A percentile compares a stretch with the other conserved stretches of the same genome.
Evolutionary conservation across 352 stramenopile species (phyloP).

Genomic region (Globisporangium nagaii): DNA sequence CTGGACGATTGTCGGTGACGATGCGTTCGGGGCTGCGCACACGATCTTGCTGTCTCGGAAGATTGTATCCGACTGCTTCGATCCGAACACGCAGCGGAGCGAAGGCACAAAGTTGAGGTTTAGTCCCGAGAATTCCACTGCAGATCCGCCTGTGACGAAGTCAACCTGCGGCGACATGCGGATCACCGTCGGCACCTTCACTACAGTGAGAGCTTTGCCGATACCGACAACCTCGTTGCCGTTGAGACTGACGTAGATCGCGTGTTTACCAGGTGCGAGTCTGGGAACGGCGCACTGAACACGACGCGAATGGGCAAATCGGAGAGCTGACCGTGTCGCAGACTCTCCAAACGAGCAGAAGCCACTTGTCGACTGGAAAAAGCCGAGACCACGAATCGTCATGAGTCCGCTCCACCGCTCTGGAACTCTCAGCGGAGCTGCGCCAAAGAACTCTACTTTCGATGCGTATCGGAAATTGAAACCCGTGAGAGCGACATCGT

Average conservation of each 20-base stretch:
- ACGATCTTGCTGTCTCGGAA: conserved; percentile 18
- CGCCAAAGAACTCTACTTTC: conserved; percentile 13
- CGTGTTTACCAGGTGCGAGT: conserved; percentile 15
- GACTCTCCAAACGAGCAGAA: conserved; percentile 24
- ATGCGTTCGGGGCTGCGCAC: conserved; percentile 19
- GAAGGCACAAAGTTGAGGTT: conserved; percentile 24
- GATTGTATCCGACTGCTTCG: conserved; percentile 9
- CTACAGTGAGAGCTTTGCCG: conserved; percentile 16
- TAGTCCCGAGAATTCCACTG: conserved; percentile 23
- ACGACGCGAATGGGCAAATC: conserved; percentile 11
- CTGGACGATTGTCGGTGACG: background rate
- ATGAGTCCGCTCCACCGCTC: conserved; percentile 20
- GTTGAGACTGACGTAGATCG: conserved; percentile 29
- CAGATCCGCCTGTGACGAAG: conserved; percentile 21
- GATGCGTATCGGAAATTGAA: conserved; percentile 28
- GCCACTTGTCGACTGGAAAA: conserved; percentile 13
- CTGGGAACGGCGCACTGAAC: conserved; percentile 23
- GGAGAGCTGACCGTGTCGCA: conserved; percentile 3
- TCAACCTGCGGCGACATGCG: conserved; percentile 26
- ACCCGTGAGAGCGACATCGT: conserved; percentile 17
- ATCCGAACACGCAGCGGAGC: conserved; percentile 33
- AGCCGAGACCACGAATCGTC: conserved; percentile 24
- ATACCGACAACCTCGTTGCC: conserved; percentile 12
- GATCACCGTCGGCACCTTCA: conserved; percentile 17
- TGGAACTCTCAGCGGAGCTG: conserved; percentile 19